phyloP scores from a whole-genome alignment of 2,329 filamentous ascomycete genomes.

The Aschersonia sp. region DNA sequence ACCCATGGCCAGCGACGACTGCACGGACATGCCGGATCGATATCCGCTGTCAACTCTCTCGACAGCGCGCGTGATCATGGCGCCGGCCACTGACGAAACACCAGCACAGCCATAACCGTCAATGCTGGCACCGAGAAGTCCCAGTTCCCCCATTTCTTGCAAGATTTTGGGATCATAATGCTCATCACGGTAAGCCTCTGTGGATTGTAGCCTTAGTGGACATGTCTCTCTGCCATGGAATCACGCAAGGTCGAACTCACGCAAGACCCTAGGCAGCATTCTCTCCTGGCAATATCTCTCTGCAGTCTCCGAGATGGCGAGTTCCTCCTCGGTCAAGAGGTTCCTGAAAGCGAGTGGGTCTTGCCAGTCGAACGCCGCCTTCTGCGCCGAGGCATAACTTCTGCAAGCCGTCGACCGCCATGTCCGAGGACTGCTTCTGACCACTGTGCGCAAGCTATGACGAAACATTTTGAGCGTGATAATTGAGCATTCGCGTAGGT shows the following conservation, averaged over 20 bases:
- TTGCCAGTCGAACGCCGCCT: slow-evolving; percentile 65
- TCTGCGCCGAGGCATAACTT: slow-evolving; percentile 20
- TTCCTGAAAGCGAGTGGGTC: slow-evolving; percentile 67
- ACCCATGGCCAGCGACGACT: slow-evolving; percentile 87
- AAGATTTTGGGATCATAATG: slow-evolving; percentile 75
- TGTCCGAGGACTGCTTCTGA: slow-evolving; percentile 8
- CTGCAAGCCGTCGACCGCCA: slow-evolving; percentile 13
- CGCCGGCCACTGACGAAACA: slow-evolving; percentile 75
- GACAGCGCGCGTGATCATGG: slow-evolving; percentile 77
- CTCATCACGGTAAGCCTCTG: slow-evolving; percentile 75
- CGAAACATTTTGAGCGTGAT: slow-evolving; percentile 13
- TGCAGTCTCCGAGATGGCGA: slow-evolving; percentile 79
- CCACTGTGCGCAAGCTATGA: slow-evolving; percentile 14
- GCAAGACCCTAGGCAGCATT: slow-evolving; percentile 70
- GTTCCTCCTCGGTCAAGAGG: slow-evolving; percentile 77
- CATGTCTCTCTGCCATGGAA: neutral
- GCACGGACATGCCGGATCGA: slow-evolving; percentile 83
- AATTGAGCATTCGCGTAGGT: neutral
- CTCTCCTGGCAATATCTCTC: slow-evolving; percentile 89
- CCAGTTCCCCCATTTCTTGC: slow-evolving; percentile 82
- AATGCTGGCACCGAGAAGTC: slow-evolving; percentile 75
- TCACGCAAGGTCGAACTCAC: slow-evolving; percentile 35
- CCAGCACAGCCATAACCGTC: slow-evolving; percentile 81
- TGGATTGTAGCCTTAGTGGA: neutral
- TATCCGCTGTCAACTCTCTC: slow-evolving; percentile 87